phyloP scores from a whole-genome alignment of 106 monocot genomes.

The Acanthochlamys bracteata region DNA sequence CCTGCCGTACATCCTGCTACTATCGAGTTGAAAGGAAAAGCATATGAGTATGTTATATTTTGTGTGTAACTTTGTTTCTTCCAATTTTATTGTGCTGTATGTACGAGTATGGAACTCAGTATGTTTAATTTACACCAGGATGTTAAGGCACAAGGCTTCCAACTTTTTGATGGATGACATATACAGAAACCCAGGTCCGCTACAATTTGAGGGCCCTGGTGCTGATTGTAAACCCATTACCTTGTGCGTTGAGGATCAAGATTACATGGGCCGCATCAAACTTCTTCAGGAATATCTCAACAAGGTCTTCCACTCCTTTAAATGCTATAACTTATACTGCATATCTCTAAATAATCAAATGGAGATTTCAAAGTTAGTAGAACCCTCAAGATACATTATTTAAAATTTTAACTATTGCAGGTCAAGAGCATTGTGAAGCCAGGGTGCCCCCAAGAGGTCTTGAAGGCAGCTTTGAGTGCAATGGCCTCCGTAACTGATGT shows the following conservation, averaged over 20 bases:
- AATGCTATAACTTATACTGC: neutral
- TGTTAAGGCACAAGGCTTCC: conserved; percentile 53
- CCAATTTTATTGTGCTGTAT: neutral
- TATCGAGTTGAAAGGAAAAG: conserved; percentile 76
- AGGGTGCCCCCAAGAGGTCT: conserved; percentile 82
- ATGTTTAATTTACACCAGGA: conserved; percentile 18
- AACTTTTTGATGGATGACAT: conserved; percentile 74
- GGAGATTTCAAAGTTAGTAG: neutral
- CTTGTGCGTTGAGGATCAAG: conserved; percentile 85
- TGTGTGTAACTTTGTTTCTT: no score
- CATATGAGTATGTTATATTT: conserved; percentile 62
- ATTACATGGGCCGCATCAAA: conserved; percentile 97
- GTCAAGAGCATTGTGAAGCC: conserved; percentile 84
- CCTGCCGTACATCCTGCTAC: conserved; percentile 76
- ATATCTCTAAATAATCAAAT: neutral
- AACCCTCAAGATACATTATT: neutral
- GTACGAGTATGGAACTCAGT: neutral
- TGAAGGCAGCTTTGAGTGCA: conserved; percentile 71
- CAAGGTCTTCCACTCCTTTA: conserved; percentile 35
- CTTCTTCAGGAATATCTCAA: conserved; percentile 71
- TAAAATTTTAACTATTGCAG: conserved; percentile 19
- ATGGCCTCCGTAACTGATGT: conserved; percentile 84
- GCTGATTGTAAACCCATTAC: conserved; percentile 60
- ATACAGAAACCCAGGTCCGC: conserved; percentile 86
- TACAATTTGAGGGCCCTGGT: conserved; percentile 79